These are phyloP conservation scores for Kodamaea neixiangensis DNA, from an alignment of 805 yeast genomes.

Conservation along the genomic window DNA sequence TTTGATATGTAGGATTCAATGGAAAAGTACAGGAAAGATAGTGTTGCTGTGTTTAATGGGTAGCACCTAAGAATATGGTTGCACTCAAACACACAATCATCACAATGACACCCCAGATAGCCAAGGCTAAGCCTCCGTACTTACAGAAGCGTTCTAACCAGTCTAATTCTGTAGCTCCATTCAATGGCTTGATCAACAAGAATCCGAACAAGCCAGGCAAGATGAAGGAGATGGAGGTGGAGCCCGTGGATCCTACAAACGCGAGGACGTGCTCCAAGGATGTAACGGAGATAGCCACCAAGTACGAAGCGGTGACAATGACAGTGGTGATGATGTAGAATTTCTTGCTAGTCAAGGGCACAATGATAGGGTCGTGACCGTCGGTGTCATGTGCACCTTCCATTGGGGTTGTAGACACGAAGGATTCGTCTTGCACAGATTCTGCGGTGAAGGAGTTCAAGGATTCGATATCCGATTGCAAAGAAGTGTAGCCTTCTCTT, in stretches of 20 bases:
- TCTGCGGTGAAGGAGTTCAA: constrained; percentile 19
- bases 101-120: constrained; percentile 55
- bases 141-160: constrained; percentile 33
- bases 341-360: constrained; percentile 47
- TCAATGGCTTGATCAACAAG: constrained; percentile 47
- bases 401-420: constrained; percentile 46
- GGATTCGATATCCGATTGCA: constrained; percentile 29
- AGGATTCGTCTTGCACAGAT: constrained; percentile 35
- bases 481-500: constrained; percentile 29
- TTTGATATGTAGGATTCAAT: not conserved
- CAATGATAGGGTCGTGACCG: constrained; percentile 49
- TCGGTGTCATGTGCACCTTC: constrained; percentile 50
- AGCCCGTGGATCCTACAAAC: constrained; percentile 81
- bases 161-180: constrained; percentile 27
- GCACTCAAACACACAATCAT: constrained; percentile 57
- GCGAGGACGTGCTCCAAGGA: constrained; percentile 72
- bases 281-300: constrained; percentile 56
- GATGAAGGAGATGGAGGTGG: constrained; percentile 75
- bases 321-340: constrained; percentile 52
- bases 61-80: constrained; percentile 45
- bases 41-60: constrained; percentile 29
- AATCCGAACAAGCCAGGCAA: constrained; percentile 79
- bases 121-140: constrained; percentile 43
- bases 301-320: constrained; percentile 51
- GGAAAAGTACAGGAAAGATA: not conserved